A percentile compares a stretch with the other conserved stretches of the same genome.
phyloP scores from a whole-genome alignment of 257 asterid species.

The Perilla frutescens region DNA sequence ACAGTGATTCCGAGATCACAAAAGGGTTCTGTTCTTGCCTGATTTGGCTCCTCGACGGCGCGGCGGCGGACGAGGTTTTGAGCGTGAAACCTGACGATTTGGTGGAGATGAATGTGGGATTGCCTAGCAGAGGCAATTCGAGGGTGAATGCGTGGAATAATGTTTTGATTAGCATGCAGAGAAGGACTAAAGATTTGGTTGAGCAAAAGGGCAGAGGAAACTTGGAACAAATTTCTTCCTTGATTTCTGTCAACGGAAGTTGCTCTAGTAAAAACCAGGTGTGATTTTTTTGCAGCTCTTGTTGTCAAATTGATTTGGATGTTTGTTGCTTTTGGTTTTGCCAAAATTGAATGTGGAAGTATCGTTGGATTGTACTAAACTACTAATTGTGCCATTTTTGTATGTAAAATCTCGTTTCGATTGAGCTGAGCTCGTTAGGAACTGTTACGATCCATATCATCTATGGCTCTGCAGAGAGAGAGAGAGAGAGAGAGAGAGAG shows the following conservation, averaged over 20 bases:
- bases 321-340: not conserved
- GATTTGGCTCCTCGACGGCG: conserved; percentile 79
- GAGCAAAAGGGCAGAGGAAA: conserved; percentile 37
- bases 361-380: not conserved
- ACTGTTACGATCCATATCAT: not conserved
- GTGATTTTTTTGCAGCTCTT: conserved; percentile 13
- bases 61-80: conserved; percentile 63
- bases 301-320: not conserved
- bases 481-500: not conserved
- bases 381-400: not conserved
- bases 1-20: conserved; percentile 84
- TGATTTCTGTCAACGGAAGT: conserved; percentile 37
- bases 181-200: conserved; percentile 56
- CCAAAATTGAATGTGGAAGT: not conserved
- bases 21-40: conserved; percentile 84
- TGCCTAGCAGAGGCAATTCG: conserved; percentile 59
- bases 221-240: conserved; percentile 21
- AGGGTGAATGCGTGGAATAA: conserved; percentile 90
- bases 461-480: not conserved
- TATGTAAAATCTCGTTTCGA: not conserved
- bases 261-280: conserved; percentile 48
- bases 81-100: conserved; percentile 65
- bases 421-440: not conserved
- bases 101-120: conserved; percentile 69
- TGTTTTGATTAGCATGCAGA: conserved; percentile 76